These are phyloP conservation scores for Amanita pseudoporphyria DNA, from an alignment of 768 basidiomycete species.

Conservation along the genomic window DNA sequence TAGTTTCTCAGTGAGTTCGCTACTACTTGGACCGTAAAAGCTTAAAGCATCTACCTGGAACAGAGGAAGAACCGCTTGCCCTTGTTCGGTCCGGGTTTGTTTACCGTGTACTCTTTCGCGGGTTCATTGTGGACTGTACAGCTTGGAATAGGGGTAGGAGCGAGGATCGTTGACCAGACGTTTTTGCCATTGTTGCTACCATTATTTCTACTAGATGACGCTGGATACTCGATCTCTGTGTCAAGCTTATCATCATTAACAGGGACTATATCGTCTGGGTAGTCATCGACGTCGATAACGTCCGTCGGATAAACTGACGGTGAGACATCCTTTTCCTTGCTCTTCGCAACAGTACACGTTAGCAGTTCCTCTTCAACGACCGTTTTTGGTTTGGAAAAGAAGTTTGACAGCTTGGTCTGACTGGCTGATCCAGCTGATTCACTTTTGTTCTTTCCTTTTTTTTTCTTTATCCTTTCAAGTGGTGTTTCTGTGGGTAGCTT, in stretches of 20 bases:
- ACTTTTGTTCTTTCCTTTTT: slow-evolving; percentile 20
- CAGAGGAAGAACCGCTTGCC: slow-evolving; percentile 81
- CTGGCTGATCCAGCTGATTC: slow-evolving; percentile 13
- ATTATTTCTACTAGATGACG: neutral
- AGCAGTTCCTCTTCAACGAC: slow-evolving; percentile 9
- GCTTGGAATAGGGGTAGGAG: slow-evolving; percentile 57
- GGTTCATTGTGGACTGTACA: slow-evolving; percentile 70
- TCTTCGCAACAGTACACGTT: too few species aligned
- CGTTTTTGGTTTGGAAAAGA: slow-evolving; percentile 29
- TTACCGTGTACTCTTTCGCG: slow-evolving; percentile 70
- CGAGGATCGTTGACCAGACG: slow-evolving; percentile 65
- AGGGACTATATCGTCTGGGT: neutral
- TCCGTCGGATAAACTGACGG: slow-evolving; percentile 16
- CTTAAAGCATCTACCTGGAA: slow-evolving; percentile 49
- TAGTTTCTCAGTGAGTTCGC: neutral
- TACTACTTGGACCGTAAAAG: neutral
- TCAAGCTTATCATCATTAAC: neutral
- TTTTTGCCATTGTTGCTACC: slow-evolving; percentile 10
- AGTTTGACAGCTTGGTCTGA: slow-evolving; percentile 33
- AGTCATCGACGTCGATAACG: slow-evolving; percentile 24
- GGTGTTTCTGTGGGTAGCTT: slow-evolving; percentile 17
- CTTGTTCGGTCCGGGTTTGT: slow-evolving; percentile 82
- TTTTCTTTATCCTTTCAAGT: slow-evolving; percentile 11
- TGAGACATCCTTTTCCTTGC: slow-evolving; percentile 19
- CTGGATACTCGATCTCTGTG: neutral